These are phyloP conservation scores for Anastatica hierochuntica DNA, from an alignment of 345 rosid species.

Conservation along the genomic window DNA sequence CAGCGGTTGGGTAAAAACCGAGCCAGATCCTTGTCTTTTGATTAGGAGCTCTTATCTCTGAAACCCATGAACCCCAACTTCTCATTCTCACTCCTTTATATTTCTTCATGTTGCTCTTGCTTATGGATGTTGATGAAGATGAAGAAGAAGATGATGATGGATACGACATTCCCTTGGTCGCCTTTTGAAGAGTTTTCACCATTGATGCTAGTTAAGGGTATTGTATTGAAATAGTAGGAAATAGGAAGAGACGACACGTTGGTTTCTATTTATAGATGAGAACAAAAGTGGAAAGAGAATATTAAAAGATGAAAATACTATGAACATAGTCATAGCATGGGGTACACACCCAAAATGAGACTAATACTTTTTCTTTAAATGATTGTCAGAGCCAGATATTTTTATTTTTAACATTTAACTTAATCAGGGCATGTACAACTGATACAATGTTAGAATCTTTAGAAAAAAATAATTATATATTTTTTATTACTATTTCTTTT, in stretches of 20 bases:
- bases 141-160: slow-evolving; percentile 20
- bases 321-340: slow-evolving; percentile 26
- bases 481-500: too few species aligned
- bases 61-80: slow-evolving; percentile 99
- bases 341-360: slow-evolving; percentile 3
- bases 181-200: slow-evolving; percentile 54
- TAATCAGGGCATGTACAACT: too few species aligned
- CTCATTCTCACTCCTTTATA: slow-evolving; percentile 97
- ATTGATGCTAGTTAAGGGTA: too few species aligned
- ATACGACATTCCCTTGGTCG: slow-evolving; percentile 26
- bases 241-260: slow-evolving; percentile 7
- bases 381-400: not conserved
- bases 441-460: too few species aligned
- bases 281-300: slow-evolving; percentile 16
- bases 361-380: slow-evolving; percentile 1
- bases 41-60: slow-evolving; percentile 95
- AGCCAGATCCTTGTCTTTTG: slow-evolving; percentile 95
- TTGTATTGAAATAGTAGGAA: too few species aligned
- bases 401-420: not conserved
- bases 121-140: slow-evolving; percentile 16
- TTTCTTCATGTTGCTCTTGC: slow-evolving; percentile 42
- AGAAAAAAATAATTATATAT: too few species aligned
- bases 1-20: slow-evolving; percentile 89
- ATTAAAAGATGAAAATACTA: slow-evolving; percentile 7
- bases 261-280: slow-evolving; percentile 28